Evolutionary conservation across 192 early-diverging fungal genomes (phyloP).

Genomic region (Coemansia sp.): DNA sequence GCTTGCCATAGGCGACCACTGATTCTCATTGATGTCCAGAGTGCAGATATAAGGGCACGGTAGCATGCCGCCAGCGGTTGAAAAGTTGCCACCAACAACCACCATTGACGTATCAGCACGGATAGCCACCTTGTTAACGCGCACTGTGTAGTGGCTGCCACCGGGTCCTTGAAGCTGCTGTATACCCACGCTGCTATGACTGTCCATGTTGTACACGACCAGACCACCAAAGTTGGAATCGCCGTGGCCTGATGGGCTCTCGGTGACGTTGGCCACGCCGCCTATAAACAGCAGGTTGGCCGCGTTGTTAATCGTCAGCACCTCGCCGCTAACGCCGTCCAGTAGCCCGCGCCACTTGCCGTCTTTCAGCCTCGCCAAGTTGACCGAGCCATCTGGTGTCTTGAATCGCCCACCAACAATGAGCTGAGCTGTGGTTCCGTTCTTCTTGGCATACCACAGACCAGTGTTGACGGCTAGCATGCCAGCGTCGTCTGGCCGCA

Average conservation of each 20-base stretch:
- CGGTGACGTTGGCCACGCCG: slow-evolving; percentile 48
- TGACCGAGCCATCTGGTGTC: slow-evolving; percentile 35
- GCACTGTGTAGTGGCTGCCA: slow-evolving; percentile 15
- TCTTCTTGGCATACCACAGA: slow-evolving; percentile 55
- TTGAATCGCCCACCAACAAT: slow-evolving; percentile 60
- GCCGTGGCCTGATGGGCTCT: background rate
- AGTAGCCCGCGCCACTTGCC: slow-evolving; percentile 48
- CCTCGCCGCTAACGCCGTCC: slow-evolving; percentile 44
- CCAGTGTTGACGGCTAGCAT: slow-evolving; percentile 53
- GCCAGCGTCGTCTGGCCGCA: slow-evolving; percentile 22
- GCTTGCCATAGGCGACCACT: slow-evolving; percentile 50
- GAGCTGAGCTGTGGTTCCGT: slow-evolving; percentile 32
- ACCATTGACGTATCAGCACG: slow-evolving; percentile 49
- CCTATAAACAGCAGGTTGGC: slow-evolving; percentile 60
- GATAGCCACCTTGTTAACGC: slow-evolving; percentile 46
- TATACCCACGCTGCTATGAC: slow-evolving; percentile 9
- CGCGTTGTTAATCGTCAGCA: slow-evolving; percentile 53
- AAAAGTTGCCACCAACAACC: slow-evolving; percentile 53
- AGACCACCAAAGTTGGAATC: slow-evolving; percentile 44
- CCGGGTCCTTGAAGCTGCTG: slow-evolving; percentile 27
- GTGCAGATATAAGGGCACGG: slow-evolving; percentile 50
- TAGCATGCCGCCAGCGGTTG: slow-evolving; percentile 36
- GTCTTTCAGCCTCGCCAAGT: slow-evolving; percentile 50
- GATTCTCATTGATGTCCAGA: slow-evolving; percentile 47
- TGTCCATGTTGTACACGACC: slow-evolving; percentile 53